These are phyloP conservation scores for Tricholoma matsutake DNA, from an alignment of 768 basidiomycete genomes.

Conservation along the genomic window DNA sequence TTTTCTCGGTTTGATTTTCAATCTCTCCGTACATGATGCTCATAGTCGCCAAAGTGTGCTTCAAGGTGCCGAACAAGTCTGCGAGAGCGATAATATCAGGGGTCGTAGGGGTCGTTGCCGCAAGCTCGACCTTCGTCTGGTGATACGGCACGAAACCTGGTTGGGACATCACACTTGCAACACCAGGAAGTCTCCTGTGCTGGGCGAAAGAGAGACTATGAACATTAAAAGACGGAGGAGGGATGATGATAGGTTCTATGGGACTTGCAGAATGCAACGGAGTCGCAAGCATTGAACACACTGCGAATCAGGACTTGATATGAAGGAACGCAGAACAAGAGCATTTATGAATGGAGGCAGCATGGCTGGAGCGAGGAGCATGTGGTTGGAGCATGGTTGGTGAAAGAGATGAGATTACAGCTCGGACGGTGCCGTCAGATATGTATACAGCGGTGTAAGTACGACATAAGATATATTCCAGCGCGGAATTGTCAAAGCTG, in stretches of 20 bases:
- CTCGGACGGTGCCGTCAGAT: background rate
- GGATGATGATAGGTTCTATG: constrained; percentile 25
- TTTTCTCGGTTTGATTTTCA: constrained; percentile 41
- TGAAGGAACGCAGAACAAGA: background rate
- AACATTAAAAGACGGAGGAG: constrained; percentile 12
- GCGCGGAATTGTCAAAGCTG: background rate
- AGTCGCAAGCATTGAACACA: constrained; percentile 8
- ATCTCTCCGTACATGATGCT: constrained; percentile 43
- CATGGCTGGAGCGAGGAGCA: background rate
- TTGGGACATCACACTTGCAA: background rate
- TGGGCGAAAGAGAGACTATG: background rate
- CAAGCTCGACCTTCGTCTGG: background rate
- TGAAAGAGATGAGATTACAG: background rate
- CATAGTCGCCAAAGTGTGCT: constrained; percentile 37
- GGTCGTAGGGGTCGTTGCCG: constrained; percentile 23
- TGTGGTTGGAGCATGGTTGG: background rate
- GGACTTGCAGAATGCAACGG: constrained; percentile 15
- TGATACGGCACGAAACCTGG: background rate
- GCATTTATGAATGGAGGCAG: background rate
- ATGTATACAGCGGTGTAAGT: constrained; percentile 1
- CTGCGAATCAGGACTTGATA: background rate
- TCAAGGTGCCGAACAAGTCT: constrained; percentile 45
- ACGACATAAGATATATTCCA: background rate
- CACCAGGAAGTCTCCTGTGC: background rate
- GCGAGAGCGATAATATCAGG: constrained; percentile 42